These are phyloP conservation scores for Ogataea minuta DNA, from an alignment of 805 yeast species.

Conservation along the genomic window DNA sequence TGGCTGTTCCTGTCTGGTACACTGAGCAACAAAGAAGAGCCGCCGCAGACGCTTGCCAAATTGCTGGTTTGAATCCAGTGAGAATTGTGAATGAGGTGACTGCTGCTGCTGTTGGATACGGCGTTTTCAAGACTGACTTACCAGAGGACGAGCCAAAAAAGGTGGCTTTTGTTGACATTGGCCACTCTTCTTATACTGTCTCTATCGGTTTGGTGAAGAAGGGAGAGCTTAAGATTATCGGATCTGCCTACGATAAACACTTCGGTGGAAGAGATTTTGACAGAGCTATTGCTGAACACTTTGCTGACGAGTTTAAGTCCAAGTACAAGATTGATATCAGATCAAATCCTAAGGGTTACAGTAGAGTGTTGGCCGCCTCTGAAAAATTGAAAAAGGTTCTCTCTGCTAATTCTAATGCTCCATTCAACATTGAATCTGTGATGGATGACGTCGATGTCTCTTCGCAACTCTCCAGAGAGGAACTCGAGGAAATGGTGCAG, in stretches of 20 bases:
- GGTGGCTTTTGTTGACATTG: constrained; percentile 94
- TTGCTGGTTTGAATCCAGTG: constrained; percentile 97
- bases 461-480: constrained; percentile 83
- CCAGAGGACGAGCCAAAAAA: constrained; percentile 91
- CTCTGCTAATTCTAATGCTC: constrained; percentile 94
- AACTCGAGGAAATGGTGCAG: constrained; percentile 82
- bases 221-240: constrained; percentile 92
- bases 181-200: constrained; percentile 93
- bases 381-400: constrained; percentile 94
- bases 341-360: constrained; percentile 91
- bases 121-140: constrained; percentile 95
- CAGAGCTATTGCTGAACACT: constrained; percentile 88
- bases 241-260: constrained; percentile 90
- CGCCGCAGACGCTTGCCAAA: constrained; percentile 88
- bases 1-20: constrained; percentile 97
- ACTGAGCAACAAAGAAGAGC: constrained; percentile 96
- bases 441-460: constrained; percentile 97
- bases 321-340: constrained; percentile 93
- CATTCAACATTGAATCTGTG: constrained; percentile 91
- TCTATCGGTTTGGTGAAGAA: constrained; percentile 87
- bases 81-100: constrained; percentile 96
- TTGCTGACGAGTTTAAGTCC: constrained; percentile 85
- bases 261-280: constrained; percentile 99
- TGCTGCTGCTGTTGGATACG: constrained; percentile 99
- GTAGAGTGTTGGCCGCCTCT: constrained; percentile 87